These are phyloP conservation scores for Ligustrum vulgare DNA, from an alignment of 257 asterid species.

Conservation along the genomic window DNA sequence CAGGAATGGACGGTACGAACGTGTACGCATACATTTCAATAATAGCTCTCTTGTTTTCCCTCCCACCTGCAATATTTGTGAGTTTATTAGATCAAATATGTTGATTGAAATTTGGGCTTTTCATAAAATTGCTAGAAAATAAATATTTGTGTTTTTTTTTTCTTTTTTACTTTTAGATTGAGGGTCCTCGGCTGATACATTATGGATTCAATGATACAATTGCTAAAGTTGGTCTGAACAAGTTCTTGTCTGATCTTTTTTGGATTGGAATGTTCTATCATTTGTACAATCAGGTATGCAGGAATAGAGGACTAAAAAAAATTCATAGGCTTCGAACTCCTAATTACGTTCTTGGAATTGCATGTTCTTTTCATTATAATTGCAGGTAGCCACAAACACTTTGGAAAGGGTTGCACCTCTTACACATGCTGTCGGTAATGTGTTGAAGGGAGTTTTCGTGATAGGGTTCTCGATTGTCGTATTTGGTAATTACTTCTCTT, in stretches of 20 bases:
- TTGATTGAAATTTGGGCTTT: background rate
- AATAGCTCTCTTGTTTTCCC: constrained; percentile 61
- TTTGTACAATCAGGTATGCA: constrained; percentile 56
- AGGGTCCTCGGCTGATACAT: constrained; percentile 60
- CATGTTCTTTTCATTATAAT: background rate
- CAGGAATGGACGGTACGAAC: constrained; percentile 71
- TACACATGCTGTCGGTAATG: constrained; percentile 65
- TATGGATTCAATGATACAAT: constrained; percentile 57
- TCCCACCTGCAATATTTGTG: constrained; percentile 63
- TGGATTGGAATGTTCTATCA: constrained; percentile 74
- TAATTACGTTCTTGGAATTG: background rate
- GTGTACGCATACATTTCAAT: constrained; percentile 64
- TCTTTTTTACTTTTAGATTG: constrained; percentile 36
- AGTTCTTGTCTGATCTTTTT: constrained; percentile 62
- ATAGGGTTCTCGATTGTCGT: constrained; percentile 62
- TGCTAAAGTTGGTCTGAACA: constrained; percentile 60
- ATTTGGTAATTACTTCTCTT: constrained; percentile 39
- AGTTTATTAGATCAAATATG: constrained; percentile 15
- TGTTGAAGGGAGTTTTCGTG: constrained; percentile 59
- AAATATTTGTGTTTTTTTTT: background rate
- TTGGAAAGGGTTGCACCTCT: constrained; percentile 64
- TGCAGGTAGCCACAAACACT: constrained; percentile 64
- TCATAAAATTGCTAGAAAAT: background rate
- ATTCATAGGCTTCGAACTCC: background rate
- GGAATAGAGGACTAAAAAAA: no score